These are phyloP conservation scores for Candida golubevii DNA, from an alignment of 805 yeast species.

Conservation along the genomic window DNA sequence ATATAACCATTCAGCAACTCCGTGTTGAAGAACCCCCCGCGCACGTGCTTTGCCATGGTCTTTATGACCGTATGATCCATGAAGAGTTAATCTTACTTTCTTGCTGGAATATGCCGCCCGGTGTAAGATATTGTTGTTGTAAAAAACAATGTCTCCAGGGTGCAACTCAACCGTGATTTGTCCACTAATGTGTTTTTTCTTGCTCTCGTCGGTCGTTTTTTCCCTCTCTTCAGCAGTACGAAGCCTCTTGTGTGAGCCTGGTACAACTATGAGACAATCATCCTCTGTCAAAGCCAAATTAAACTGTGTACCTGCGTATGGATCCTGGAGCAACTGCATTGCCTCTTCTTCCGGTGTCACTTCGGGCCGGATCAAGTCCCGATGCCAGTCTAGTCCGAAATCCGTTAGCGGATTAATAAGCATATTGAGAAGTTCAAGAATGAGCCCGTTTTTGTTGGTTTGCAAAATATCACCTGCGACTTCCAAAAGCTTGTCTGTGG, in stretches of 20 bases:
- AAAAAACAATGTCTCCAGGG: slow-evolving; percentile 50
- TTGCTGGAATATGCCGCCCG: slow-evolving; percentile 40
- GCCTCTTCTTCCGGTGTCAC: slow-evolving; percentile 43
- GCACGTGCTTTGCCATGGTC: slow-evolving; percentile 42
- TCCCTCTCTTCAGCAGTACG: slow-evolving; percentile 43
- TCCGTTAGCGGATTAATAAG: slow-evolving; percentile 49
- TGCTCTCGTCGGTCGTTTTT: slow-evolving; percentile 31
- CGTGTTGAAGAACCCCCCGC: slow-evolving; percentile 50
- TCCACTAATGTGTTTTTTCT: slow-evolving; percentile 35
- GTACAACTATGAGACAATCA: slow-evolving; percentile 45
- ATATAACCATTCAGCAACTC: slow-evolving; percentile 45
- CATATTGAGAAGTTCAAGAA: slow-evolving; percentile 51
- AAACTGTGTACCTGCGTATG: slow-evolving; percentile 48
- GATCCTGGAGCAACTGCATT: slow-evolving; percentile 31
- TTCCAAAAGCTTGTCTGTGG: slow-evolving; percentile 34
- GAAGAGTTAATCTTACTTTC: slow-evolving; percentile 41
- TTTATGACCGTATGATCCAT: slow-evolving; percentile 47
- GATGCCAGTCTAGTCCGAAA: slow-evolving; percentile 52
- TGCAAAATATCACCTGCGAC: slow-evolving; percentile 43
- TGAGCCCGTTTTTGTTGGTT: slow-evolving; percentile 28
- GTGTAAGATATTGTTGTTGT: slow-evolving; percentile 48
- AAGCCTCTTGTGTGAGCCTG: slow-evolving; percentile 43
- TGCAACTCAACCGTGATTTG: slow-evolving; percentile 38
- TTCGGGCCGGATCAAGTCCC: slow-evolving; percentile 47
- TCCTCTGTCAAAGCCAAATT: slow-evolving; percentile 47